Percentiles rank a stretch among this genome's conserved stretches.
Evolutionary conservation across 768 basidiomycete genomes (phyloP).

Genomic region (Pisolithus tinctorius): DNA sequence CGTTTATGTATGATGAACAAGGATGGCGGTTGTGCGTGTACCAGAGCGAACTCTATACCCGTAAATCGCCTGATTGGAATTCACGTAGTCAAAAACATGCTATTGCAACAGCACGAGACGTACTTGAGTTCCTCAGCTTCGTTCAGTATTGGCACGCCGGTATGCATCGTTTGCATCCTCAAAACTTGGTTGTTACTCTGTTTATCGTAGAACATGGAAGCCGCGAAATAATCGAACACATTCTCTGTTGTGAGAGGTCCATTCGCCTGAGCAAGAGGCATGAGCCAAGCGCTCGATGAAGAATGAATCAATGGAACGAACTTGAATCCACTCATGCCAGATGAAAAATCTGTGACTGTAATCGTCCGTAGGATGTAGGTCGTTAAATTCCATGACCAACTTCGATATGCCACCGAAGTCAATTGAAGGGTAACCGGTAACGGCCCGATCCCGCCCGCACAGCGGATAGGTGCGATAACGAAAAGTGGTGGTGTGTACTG

Average conservation of each 20-base stretch:
- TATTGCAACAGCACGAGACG: slow-evolving; percentile 18
- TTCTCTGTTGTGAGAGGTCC: slow-evolving; percentile 71
- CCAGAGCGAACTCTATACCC: slow-evolving; percentile 82
- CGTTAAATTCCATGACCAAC: slow-evolving; percentile 40
- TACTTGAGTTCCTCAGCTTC: slow-evolving; percentile 86
- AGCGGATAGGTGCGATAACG: too few species aligned
- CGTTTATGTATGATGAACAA: slow-evolving; percentile 89
- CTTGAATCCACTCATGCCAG: slow-evolving; percentile 89
- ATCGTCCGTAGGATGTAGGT: slow-evolving; percentile 77
- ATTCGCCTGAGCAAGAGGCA: slow-evolving; percentile 44
- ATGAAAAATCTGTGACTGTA: slow-evolving; percentile 81
- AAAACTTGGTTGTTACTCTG: slow-evolving; percentile 89
- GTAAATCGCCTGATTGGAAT: slow-evolving; percentile 60
- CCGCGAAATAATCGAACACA: slow-evolving; percentile 85
- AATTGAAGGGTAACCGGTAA: too few species aligned
- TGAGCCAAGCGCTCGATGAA: not conserved
- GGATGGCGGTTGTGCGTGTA: slow-evolving; percentile 70
- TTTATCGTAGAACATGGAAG: slow-evolving; percentile 92
- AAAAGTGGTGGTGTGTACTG: too few species aligned
- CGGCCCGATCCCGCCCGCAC: too few species aligned
- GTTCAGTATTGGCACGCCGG: slow-evolving; percentile 66
- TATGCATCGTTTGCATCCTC: slow-evolving; percentile 90
- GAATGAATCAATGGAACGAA: slow-evolving; percentile 15
- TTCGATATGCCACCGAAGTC: not conserved
- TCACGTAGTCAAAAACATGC: not conserved